Evolutionary conservation across 208 protist genomes (phyloP).

Genomic region (Acanthamoeba sp.): DNA sequence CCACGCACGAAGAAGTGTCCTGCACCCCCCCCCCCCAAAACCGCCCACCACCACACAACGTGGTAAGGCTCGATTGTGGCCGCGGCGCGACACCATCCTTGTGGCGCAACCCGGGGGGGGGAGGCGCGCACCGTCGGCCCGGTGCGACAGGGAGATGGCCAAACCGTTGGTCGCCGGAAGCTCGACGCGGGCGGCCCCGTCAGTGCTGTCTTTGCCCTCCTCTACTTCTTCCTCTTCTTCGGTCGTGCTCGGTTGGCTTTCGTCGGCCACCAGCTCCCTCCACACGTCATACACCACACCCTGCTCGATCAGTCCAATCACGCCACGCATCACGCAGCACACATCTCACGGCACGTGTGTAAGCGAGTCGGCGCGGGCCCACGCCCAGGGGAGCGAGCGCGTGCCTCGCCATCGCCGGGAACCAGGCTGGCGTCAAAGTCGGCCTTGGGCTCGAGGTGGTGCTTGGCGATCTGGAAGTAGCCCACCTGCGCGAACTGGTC

Average conservation of each 20-base stretch:
- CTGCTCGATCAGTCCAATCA: background rate
- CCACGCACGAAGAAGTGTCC: conserved; percentile 49
- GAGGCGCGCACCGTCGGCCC: background rate
- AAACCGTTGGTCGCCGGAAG: background rate
- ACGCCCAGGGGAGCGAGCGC: too few relatives aligned
- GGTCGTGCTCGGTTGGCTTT: background rate
- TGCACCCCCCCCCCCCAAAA: background rate
- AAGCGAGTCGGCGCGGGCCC: too few relatives aligned
- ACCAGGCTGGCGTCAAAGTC: background rate
- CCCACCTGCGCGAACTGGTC: conserved; percentile 84
- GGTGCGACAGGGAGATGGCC: background rate
- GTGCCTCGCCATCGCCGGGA: background rate
- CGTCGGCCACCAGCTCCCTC: background rate
- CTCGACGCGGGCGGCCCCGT: background rate
- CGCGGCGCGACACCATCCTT: too few relatives aligned
- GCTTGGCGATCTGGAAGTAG: conserved; percentile 80
- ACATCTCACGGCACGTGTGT: too few relatives aligned
- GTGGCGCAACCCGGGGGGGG: too few relatives aligned
- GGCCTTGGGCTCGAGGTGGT: conserved; percentile 79
- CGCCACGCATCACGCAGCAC: too few relatives aligned
- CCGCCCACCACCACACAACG: background rate
- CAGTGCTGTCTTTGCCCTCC: background rate
- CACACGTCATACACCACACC: conserved; percentile 28
- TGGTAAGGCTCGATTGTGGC: too few relatives aligned
- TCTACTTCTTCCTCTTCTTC: too few relatives aligned